These are phyloP conservation scores for Solanum chiquidenum DNA, from an alignment of 257 asterid genomes.

Conservation along the genomic window DNA sequence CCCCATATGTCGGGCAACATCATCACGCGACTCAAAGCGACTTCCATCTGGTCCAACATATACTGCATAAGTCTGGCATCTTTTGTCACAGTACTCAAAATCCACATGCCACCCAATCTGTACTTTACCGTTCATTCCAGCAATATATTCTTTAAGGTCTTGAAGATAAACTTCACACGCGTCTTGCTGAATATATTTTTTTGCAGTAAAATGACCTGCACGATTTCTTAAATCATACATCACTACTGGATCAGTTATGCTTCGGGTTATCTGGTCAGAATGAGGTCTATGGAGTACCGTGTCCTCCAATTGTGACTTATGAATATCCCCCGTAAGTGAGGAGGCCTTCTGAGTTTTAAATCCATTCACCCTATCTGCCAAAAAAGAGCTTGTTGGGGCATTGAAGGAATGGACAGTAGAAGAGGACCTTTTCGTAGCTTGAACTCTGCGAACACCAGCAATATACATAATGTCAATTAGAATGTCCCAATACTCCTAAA, in stretches of 20 bases:
- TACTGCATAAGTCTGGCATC: conserved; percentile 44
- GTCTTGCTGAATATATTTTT: conserved; percentile 19
- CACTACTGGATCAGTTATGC: conserved; percentile 14
- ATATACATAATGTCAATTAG: neutral
- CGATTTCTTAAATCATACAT: conserved; percentile 18
- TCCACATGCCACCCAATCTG: conserved; percentile 78
- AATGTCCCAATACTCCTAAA: neutral
- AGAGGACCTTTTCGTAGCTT: conserved; percentile 23
- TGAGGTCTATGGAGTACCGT: conserved; percentile 12
- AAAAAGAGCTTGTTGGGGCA: conserved; percentile 10
- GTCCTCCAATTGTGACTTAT: conserved; percentile 17
- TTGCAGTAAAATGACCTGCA: conserved; percentile 18
- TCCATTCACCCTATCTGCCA: conserved; percentile 16
- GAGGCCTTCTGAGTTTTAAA: conserved; percentile 23
- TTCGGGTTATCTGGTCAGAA: conserved; percentile 7
- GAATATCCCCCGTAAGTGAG: conserved; percentile 5
- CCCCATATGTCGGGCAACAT: conserved; percentile 71
- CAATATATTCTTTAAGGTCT: conserved; percentile 51
- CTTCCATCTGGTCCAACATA: conserved; percentile 69
- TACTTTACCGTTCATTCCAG: conserved; percentile 55
- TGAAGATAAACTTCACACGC: conserved; percentile 50
- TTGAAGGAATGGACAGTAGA: conserved; percentile 22
- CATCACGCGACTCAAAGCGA: conserved; percentile 57
- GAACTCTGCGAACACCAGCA: conserved; percentile 37
- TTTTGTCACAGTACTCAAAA: conserved; percentile 42